Evolutionary conservation across 768 basidiomycete species (phyloP), one percentile per base, ranked within the genome.

Genomic region (Mycena capillaripes): DNA sequence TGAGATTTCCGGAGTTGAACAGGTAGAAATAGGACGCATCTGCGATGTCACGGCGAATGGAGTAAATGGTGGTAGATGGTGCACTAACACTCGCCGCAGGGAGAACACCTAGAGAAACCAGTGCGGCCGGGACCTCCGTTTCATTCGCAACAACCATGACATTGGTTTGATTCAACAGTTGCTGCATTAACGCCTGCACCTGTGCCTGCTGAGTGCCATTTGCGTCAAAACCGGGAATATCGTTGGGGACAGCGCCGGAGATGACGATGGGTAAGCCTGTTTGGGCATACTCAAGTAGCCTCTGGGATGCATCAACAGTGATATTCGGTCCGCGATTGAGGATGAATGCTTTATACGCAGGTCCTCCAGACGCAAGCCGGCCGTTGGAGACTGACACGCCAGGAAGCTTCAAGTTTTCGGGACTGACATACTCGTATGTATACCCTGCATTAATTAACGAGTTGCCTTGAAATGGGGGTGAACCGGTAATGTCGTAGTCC

Each of bases 361-460:
- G 74, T 19, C 74, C 74, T 30, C 50, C 14, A 12, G 66, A 21
- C 8, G 70, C 66, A 32, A 75, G 74, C 3, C 74, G 74, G 19
- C 60, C 60, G 40, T 68, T 48, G 36, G 70, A 44, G 32, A 75
- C 74, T 19, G 66, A 68, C 21, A 75, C 70, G 9, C 74, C 74
- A 12, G 70, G 74, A 50, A 75, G 74, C 48, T 71, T 69, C 8
- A 75, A 25, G 42, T 75, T 75, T 30, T 75, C 74, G 11, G 70
- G 70, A 29, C 74, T 75, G 36, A 71, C 74, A 40, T 75, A 75
- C 21, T 75, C 74, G 32, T 71, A 75, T 2, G 74, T 59, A 36
- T 68, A 75, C 19, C 74, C 74, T 3, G 64, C 61, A 38, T 46
- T 70, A 19, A 74, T 50, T 21, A 70, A 34, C 21, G 74, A 75